phyloP scores from a whole-genome alignment of 495 filamentous ascomycete genomes.

The Durotheca rogersii region DNA sequence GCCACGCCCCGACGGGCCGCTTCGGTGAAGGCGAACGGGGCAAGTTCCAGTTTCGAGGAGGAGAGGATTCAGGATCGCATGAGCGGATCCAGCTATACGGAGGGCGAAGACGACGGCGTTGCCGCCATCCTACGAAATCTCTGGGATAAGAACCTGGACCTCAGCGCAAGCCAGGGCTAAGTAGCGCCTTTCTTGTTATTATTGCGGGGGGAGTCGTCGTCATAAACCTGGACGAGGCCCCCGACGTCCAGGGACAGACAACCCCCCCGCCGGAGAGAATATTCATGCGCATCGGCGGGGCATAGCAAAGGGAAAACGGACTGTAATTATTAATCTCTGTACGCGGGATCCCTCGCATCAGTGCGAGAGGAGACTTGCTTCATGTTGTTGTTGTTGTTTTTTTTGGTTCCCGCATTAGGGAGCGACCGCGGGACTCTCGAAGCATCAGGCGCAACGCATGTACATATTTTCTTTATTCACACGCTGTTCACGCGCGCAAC shows the following conservation, averaged over 20 bases:
- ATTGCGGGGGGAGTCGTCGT: no score
- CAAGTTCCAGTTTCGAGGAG: constrained; percentile 43
- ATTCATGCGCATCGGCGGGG: constrained; percentile 10
- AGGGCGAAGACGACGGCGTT: constrained; percentile 47
- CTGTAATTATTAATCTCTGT: constrained; percentile 28
- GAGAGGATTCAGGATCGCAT: constrained; percentile 39
- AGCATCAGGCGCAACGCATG: no score
- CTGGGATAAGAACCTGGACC: constrained; percentile 57
- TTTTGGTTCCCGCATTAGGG: no score
- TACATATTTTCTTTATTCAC: no score
- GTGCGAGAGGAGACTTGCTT: no score
- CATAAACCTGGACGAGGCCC: constrained; percentile 8
- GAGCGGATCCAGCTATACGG: constrained; percentile 46
- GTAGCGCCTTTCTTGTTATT: constrained; percentile 4
- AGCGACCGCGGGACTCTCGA: no score
- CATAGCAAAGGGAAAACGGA: constrained; percentile 6
- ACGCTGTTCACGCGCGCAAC: no score
- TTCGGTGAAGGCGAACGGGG: constrained; percentile 35
- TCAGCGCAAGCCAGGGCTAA: constrained; percentile 53
- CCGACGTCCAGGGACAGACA: constrained; percentile 6
- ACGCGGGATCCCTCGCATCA: not conserved
- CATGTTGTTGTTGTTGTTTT: no score
- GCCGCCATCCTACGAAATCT: constrained; percentile 50
- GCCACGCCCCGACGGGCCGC: constrained; percentile 32
- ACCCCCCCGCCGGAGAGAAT: constrained; percentile 1